These are phyloP conservation scores for Rutidosis leptorrhynchoides DNA, from an alignment of 129 eudicot species.

Conservation along the genomic window DNA sequence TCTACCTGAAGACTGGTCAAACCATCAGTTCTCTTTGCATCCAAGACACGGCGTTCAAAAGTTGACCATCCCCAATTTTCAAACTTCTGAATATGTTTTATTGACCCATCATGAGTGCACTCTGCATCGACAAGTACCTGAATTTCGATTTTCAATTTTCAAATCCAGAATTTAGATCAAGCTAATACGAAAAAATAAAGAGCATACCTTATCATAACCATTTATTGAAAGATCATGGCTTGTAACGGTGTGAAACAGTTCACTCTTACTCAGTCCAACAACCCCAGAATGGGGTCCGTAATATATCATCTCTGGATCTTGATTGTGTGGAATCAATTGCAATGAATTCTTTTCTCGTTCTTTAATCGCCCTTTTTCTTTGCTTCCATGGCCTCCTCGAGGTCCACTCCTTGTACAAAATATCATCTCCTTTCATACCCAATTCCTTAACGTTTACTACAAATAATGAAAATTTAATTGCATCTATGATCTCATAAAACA, in stretches of 20 bases:
- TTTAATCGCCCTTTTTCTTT: constrained; percentile 67
- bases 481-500: neutral
- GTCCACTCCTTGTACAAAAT: constrained; percentile 74
- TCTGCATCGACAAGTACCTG: constrained; percentile 99
- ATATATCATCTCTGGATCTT: constrained; percentile 75
- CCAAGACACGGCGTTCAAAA: constrained; percentile 65
- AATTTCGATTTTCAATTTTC: constrained; percentile 21
- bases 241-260: constrained; percentile 40
- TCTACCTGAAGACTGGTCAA: constrained; percentile 72
- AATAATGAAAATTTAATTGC: neutral
- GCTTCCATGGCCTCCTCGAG: constrained; percentile 80
- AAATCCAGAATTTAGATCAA: constrained; percentile 21
- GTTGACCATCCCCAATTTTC: constrained; percentile 94
- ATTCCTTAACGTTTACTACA: constrained; percentile 43
- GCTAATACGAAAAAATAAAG: neutral
- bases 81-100: constrained; percentile 86
- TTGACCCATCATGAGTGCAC: constrained; percentile 98
- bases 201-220: constrained; percentile 81
- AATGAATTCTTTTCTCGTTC: constrained; percentile 37
- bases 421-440: constrained; percentile 29
- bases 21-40: constrained; percentile 82
- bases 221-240: constrained; percentile 37
- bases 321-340: constrained; percentile 29
- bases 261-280: constrained; percentile 58
- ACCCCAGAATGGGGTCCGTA: constrained; percentile 85